Base-by-base conservation (phyloP, 768 basidiomycete genomes). In the Leccinum variicolor region DNA sequence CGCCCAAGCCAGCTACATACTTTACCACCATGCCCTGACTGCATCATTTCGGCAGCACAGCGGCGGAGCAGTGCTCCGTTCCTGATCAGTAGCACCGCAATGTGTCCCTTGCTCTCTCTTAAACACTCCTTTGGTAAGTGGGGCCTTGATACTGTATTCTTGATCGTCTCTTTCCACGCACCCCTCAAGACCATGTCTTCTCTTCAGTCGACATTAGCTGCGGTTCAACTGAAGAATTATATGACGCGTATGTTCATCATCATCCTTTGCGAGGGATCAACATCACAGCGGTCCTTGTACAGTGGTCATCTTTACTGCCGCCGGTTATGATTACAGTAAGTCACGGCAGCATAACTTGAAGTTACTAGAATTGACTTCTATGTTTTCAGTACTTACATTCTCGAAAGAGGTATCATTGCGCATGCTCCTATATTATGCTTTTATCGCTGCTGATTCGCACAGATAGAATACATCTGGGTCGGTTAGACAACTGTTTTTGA, bases 391-490 rank as follows among this genome's bases (percentile, higher is more conserved):
- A 36, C 60, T 63, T 3, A 58, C 56, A 23, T 50, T 63, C 7
- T 29, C 60, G 9, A 17, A 45, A 6, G 56, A 63, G 53, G 62
- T 62, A 62, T 17, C 0, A 28, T 48, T 8, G 0, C 26, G 2
- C 25, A 15, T 15, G 9, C 1, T 46, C n/a, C 8, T 1, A 3
- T 7, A 23, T 13, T 1, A 23, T 0, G 6, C 6, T 28, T 33
- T n/a, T 3, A 23, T 58, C 6, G 14, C 21, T 50, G 13, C 33
- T 17, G 13, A 19, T 10, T 7, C 33, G 3, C 19, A 13, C 6
- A 60, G 62, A 54, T 58, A n/a, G 49, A 62, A 48, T 54, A 58
- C 15, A 48, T 64, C 3, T 64, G 57, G 63, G 63, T 63, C 3
- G 11, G 61, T 39, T 3, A 10, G 2, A 23, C 6, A 28, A 7